Evolutionary conservation across 2,329 filamentous ascomycete genomes (phyloP), one percentile per base, ranked within the genome.

Genomic region (Pseudogymnoascus sp.): DNA sequence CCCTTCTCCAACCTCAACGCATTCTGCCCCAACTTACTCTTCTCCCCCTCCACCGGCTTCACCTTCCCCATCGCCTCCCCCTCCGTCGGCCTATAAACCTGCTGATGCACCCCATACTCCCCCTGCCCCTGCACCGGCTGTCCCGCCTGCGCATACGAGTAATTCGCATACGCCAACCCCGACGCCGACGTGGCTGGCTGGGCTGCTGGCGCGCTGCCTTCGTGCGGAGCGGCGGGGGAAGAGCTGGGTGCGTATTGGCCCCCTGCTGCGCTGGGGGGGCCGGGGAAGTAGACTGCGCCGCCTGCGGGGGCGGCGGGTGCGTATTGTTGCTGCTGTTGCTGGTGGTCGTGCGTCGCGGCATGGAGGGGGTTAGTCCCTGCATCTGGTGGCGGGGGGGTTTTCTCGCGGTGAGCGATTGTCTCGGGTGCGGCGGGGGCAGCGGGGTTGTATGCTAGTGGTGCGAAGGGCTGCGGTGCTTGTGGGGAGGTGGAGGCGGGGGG

Each of bases 341-440:
- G 44, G 53, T 82, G 79, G 67, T 88, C 84, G 59, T 83, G 78
- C 23, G 78, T 79, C 2, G 87, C 78, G 60, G 82, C 81, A 4
- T 81, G 80, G 21, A 87, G 74, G 2, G 84, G 84, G 67, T 85
- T 82, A 2, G 79, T 76, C 11, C 79, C 82, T 40, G 80, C 84
- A 69, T 92, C 89, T 35, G 86, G 83, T 3, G 87, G 88, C 3
- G 90, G 84, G 1, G 89, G 90, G 0, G 90, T 93, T 80, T 92
- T 92, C 74, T 92, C 90, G 59, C 90, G 82, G 72, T 90, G 84
- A 18, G 82, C 79, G 61, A 92, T 85, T 21, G 83, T 79, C 73
- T 92, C 89, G 0, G 89, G 88, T 0, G 88, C 88, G 0, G 88
- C 81, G 4, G 90, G 90, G 1, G 89, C 89, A 0, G 90, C 89